A percentile compares a stretch with the other conserved stretches of the same genome.
phyloP scores from a whole-genome alignment of 371 early-diverging fungal species.

The Mortierella sp. region DNA sequence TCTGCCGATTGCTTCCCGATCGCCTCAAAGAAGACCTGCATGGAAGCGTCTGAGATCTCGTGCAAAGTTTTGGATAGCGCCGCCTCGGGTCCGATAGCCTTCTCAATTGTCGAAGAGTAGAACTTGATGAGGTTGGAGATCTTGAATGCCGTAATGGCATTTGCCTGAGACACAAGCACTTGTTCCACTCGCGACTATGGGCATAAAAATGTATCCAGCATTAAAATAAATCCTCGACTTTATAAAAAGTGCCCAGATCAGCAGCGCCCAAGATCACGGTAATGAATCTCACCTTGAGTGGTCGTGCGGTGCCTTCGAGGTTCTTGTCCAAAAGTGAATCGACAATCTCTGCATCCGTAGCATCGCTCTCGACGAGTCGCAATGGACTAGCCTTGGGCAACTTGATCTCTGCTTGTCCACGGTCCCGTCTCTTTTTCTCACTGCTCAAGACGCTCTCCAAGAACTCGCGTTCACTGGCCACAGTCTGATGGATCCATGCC shows the following conservation, averaged over 20 bases:
- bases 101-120: constrained; percentile 76
- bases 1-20: constrained; percentile 75
- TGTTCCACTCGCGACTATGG: constrained; percentile 81
- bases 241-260: not conserved
- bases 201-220: not conserved
- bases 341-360: constrained; percentile 55
- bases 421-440: constrained; percentile 34
- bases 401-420: constrained; percentile 35
- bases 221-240: not conserved
- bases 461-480: constrained; percentile 90
- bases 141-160: constrained; percentile 77
- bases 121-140: constrained; percentile 84
- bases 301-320: constrained; percentile 82
- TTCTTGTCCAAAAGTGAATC: constrained; percentile 73
- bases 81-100: constrained; percentile 71
- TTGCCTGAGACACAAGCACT: constrained; percentile 78
- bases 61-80: constrained; percentile 68
- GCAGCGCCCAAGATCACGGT: not conserved
- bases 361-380: constrained; percentile 41
- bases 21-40: constrained; percentile 79
- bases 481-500: constrained; percentile 96
- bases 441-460: constrained; percentile 79
- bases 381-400: constrained; percentile 48
- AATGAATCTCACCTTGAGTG: constrained; percentile 72
- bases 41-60: constrained; percentile 76